phyloP scores from a whole-genome alignment of 2,329 filamentous ascomycete species.

The Aspergillus vadensis region DNA sequence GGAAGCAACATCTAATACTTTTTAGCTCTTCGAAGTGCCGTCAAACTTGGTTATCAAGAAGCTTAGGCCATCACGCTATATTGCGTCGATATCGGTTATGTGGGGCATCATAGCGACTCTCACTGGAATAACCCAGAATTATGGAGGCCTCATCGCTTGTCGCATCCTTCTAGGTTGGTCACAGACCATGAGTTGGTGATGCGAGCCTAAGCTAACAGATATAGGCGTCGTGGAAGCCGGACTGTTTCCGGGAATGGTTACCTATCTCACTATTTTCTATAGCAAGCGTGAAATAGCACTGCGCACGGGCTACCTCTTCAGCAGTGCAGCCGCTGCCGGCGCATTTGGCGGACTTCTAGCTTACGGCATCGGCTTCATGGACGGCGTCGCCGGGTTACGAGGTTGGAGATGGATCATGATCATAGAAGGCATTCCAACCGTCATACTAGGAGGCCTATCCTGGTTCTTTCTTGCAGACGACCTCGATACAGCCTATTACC shows the following conservation, averaged over 20 bases:
- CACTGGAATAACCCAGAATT: constrained; percentile 68
- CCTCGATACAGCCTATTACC: constrained; percentile 64
- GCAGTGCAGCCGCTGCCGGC: constrained; percentile 66
- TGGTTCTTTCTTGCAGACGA: constrained; percentile 66
- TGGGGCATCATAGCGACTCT: constrained; percentile 51
- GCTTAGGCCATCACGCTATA: constrained; percentile 63
- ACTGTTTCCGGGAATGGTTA: constrained; percentile 67
- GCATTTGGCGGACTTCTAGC: constrained; percentile 73
- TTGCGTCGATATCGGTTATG: constrained; percentile 61
- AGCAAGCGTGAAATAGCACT: constrained; percentile 71
- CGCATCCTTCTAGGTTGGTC: constrained; percentile 59
- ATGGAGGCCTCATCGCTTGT: constrained; percentile 66
- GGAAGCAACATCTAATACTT: constrained; percentile 10
- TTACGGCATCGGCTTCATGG: constrained; percentile 72
- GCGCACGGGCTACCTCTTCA: constrained; percentile 71
- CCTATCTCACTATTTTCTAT: constrained; percentile 76
- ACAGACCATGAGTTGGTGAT: no score
- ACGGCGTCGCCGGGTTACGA: constrained; percentile 62
- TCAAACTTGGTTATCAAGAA: constrained; percentile 66
- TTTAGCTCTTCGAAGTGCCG: constrained; percentile 61
- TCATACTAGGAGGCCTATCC: constrained; percentile 58
- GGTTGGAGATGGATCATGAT: constrained; percentile 75
- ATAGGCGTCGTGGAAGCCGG: constrained; percentile 67
- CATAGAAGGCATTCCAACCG: constrained; percentile 58
- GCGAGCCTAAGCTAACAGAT: background rate